phyloP scores from a whole-genome alignment of 1,284 basidiomycete species.

The Afroboletus lepidellus region DNA sequence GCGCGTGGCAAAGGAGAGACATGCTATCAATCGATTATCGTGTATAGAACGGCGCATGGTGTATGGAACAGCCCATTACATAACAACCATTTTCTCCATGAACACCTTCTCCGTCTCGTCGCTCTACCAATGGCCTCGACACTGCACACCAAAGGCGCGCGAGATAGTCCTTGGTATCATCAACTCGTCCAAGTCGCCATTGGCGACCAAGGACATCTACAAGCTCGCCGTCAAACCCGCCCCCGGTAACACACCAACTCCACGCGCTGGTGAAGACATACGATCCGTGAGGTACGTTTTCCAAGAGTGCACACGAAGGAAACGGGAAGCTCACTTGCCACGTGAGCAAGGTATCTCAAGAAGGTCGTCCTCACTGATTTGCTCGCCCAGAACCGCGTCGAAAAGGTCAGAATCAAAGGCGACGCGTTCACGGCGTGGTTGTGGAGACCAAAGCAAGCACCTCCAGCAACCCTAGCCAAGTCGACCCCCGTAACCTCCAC shows the following conservation, averaged over 20 bases:
- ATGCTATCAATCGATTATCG: not conserved
- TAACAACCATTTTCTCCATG: conserved; percentile 10
- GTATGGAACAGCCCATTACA: not conserved
- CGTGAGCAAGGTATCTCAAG: conserved; percentile 55
- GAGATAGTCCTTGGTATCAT: conserved; percentile 22
- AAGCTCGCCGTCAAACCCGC: conserved; percentile 17
- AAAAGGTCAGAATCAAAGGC: conserved; percentile 41
- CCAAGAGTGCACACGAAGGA: too few species aligned
- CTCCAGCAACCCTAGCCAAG: conserved; percentile 2
- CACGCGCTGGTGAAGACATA: conserved; percentile 45
- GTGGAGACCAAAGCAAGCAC: conserved; percentile 35
- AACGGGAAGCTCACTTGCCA: not conserved
- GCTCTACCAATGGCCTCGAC: conserved; percentile 26
- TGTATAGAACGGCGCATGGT: not conserved
- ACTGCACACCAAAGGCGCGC: conserved; percentile 28
- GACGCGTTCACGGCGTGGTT: conserved; percentile 38
- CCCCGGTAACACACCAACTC: conserved; percentile 25
- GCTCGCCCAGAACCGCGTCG: conserved; percentile 40
- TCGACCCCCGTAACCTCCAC: not conserved
- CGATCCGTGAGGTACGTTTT: conserved; percentile 49
- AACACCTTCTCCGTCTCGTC: conserved; percentile 20
- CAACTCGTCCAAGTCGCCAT: conserved; percentile 21
- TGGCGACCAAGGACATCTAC: conserved; percentile 33
- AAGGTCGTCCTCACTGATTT: conserved; percentile 49
- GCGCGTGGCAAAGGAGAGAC: not conserved